A percentile compares a stretch with the other conserved stretches of the same genome.
phyloP scores from a whole-genome alignment of 768 basidiomycete species.

The Kwoniella sp. region DNA sequence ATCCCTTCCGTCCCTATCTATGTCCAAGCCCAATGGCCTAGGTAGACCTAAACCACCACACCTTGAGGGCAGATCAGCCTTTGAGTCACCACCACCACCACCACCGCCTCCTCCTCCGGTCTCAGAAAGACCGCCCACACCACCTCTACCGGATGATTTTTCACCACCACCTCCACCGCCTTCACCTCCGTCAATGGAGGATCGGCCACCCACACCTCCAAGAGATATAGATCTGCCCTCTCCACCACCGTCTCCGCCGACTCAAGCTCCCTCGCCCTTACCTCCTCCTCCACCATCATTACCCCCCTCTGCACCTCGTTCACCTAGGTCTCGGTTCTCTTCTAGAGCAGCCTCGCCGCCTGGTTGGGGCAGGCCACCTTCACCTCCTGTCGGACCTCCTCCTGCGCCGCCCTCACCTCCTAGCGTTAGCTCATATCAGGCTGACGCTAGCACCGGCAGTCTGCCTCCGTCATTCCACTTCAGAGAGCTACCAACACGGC shows the following conservation, averaged over 20 bases:
- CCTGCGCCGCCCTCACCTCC: constrained; percentile 26
- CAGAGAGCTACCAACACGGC: constrained; percentile 37
- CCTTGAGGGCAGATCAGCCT: constrained; percentile 10
- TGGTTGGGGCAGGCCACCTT: constrained; percentile 20
- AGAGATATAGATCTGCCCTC: constrained; percentile 15
- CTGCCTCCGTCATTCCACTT: constrained; percentile 50
- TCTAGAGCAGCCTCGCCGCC: constrained; percentile 31
- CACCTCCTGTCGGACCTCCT: constrained; percentile 20
- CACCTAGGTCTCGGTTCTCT: not conserved
- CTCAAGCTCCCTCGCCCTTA: not conserved
- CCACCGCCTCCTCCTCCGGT: not conserved
- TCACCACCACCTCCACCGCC: constrained; percentile 11
- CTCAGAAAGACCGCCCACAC: constrained; percentile 11
- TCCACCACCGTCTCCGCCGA: constrained; percentile 19
- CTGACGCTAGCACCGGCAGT: not conserved
- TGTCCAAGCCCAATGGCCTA: no score
- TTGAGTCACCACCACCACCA: constrained; percentile 17
- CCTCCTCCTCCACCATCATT: constrained; percentile 7
- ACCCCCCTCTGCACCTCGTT: constrained; percentile 10
- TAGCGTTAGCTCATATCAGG: not conserved
- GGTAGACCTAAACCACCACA: constrained; percentile 21
- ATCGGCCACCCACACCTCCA: constrained; percentile 27
- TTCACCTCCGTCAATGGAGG: not conserved
- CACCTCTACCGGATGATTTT: constrained; percentile 15
- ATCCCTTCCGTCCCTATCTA: constrained; percentile 6